Conservation (phyloP, 176 grass and related monocot species). For the Themeda triandra region DNA sequence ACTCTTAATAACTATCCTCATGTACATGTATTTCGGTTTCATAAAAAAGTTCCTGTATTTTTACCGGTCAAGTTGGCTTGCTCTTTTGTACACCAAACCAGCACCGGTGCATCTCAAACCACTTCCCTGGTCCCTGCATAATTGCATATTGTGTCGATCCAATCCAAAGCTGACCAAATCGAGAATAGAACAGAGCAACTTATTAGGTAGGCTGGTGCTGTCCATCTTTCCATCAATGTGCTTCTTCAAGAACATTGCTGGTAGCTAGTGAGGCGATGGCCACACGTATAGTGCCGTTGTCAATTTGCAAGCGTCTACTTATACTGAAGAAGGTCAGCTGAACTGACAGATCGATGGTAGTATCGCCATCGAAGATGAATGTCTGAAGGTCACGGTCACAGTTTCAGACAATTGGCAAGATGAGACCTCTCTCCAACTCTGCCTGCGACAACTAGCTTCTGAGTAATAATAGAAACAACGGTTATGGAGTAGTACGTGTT, state of each 20-base stretch:
- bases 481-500: background rate
- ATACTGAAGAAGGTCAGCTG: background rate
- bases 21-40: too few species aligned
- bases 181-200: background rate
- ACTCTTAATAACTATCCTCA: too few species aligned
- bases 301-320: background rate
- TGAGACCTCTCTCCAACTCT: background rate
- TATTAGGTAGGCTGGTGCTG: background rate
- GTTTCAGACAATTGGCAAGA: background rate
- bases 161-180: background rate
- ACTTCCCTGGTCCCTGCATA: too few species aligned
- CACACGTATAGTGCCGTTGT: background rate
- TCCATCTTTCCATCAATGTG: slow-evolving; percentile 16
- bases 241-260: background rate
- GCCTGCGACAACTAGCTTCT: background rate
- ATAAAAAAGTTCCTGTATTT: too few species aligned
- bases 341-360: background rate
- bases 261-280: background rate
- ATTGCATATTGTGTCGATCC: background rate
- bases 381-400: background rate
- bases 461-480: background rate
- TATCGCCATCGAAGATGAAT: background rate
- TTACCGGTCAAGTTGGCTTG: too few species aligned
- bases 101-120: too few species aligned
- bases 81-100: too few species aligned